A percentile compares a stretch with the other conserved stretches of the same genome.
phyloP scores from a whole-genome alignment of 1,284 basidiomycete species.

The Leccinum cinnamomeum region DNA sequence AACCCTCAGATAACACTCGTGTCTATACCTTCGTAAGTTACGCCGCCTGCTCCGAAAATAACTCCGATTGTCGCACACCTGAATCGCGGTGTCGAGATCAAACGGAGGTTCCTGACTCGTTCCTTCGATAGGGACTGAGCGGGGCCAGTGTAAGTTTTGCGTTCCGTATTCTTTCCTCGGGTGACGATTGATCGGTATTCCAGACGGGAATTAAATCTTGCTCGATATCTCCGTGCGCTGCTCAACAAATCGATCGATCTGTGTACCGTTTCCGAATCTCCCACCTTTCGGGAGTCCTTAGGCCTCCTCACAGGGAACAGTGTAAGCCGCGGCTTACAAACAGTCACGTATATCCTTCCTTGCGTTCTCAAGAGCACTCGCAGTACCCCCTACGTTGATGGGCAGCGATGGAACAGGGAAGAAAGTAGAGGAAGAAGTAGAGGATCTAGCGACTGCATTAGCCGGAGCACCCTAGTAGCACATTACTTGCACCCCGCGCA shows the following conservation, averaged over 20 bases:
- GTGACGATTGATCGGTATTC: not conserved
- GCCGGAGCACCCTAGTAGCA: slow-evolving; percentile 13
- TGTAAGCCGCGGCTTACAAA: slow-evolving; percentile 11
- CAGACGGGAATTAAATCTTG: slow-evolving; percentile 70
- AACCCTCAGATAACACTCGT: slow-evolving; percentile 92
- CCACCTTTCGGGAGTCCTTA: slow-evolving; percentile 26
- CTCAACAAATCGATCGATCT: slow-evolving; percentile 71
- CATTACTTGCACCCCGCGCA: slow-evolving; percentile 32
- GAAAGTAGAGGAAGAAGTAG: slow-evolving; percentile 26
- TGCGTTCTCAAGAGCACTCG: slow-evolving; percentile 61
- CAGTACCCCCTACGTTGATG: slow-evolving; percentile 42
- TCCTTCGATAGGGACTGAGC: slow-evolving; percentile 40
- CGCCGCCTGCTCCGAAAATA: too few species aligned
- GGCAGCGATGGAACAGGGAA: slow-evolving; percentile 36
- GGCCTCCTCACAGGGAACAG: slow-evolving; percentile 28
- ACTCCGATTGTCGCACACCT: slow-evolving; percentile 74
- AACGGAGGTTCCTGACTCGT: slow-evolving; percentile 79
- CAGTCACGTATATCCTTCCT: slow-evolving; percentile 78
- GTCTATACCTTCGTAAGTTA: slow-evolving; percentile 87
- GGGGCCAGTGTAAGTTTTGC: slow-evolving; percentile 64
- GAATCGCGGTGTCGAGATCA: slow-evolving; percentile 94
- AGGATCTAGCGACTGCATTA: slow-evolving; percentile 19
- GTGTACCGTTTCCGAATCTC: slow-evolving; percentile 71
- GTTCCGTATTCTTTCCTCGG: not conserved
- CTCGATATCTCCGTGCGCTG: slow-evolving; percentile 83